Base-by-base conservation (phyloP, 2,329 filamentous ascomycete species). In the Coniella lustricola region DNA sequence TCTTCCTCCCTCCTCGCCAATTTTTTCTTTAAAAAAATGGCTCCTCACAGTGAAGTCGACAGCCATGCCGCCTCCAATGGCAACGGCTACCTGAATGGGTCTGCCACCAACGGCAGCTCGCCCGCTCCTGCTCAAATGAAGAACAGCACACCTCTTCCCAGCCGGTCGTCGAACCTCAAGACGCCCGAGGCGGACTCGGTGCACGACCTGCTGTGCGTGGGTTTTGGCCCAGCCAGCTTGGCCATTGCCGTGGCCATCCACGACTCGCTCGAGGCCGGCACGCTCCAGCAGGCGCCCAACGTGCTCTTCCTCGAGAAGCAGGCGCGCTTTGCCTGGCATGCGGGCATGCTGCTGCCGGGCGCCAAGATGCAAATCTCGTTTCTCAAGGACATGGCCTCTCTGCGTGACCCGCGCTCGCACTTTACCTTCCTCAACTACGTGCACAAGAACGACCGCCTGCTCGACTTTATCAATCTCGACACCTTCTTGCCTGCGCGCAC, bases 301-400 rank as follows among this genome's bases (percentile, higher is more conserved):
- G 82, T 95, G 3, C 77, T 87, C 38, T 97, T 96, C 67, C 69
- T 97, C 20, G 91, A 97, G 72, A 85, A 87, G 65, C 91, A 97
- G 67, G 62, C 73, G 29, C 71, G 76, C 41, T 97, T 97, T 62
- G 81, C 86, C 50, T 97, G 91, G 91, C 91, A 97, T 66, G 83
- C 89, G 0, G 91, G 91, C 51, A 97, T 97, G 91, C 81, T 96
- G 51, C 78, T 97, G 3, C 88, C 90, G 0, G 90, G 90, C 4
- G 87, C 90, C 45, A 90, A 86, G 69, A 97, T 97, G 91, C 91
- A 97, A 64, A 97, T 97, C 58, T 94, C 88, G 9, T 97, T 95
- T 71, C 78, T 97, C 70, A 97, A 97, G 71, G 91, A 97, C 63
- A 79, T 97, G 65, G 91, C 91, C 3, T 93, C 88, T 3, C 75